Evolutionary conservation across 1,139 yeast genomes (phyloP), one percentile per base, ranked within the genome.

Genomic region (Saccharomycopsis hybrid): DNA sequence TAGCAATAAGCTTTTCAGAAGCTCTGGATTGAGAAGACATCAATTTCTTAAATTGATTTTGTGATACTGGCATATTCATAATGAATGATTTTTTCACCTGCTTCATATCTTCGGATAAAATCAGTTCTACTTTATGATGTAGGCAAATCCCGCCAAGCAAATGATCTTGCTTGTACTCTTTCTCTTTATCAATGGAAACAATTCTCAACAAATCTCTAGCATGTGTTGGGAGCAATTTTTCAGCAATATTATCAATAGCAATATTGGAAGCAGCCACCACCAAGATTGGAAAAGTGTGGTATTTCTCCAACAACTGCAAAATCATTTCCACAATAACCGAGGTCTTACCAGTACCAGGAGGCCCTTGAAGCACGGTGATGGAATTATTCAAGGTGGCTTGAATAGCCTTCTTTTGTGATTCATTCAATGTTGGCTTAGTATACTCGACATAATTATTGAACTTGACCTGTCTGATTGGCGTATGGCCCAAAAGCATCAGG

Each of bases 181-280:
- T 66, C 58, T 82, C 86, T 59, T 82, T 83, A 47, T 78, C 77
- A 46, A 67, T 68, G 0, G 88, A 77, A 1, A 79, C 76, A 53
- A 82, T 79, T 67, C 90, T 71, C 47, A 82, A 62, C 25, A 82
- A 74, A 18, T 61, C 64, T 37, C 65, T 57, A 40, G 75, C 76
- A 55, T 77, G 76, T 41, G 72, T 70, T 3, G 67, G 67, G 60
- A 78, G 60, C 53, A 82, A 68, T 59, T 82, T 82, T 59, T 82
- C 89, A 0, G 88, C 89, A 62, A 82, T 82, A 58, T 82, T 82
- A 61, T 82, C 90, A 58, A 82, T 81, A 1, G 90, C 89, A 60
- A 82, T 79, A 59, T 82, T 82, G 0, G 88, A 82, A 0, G 87
- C 85, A 0, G 90, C 89, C 48, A 82, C 87, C 49, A 83, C 87